These are phyloP conservation scores for Petunia axillaris DNA, from an alignment of 257 asterid genomes.

Conservation along the genomic window DNA sequence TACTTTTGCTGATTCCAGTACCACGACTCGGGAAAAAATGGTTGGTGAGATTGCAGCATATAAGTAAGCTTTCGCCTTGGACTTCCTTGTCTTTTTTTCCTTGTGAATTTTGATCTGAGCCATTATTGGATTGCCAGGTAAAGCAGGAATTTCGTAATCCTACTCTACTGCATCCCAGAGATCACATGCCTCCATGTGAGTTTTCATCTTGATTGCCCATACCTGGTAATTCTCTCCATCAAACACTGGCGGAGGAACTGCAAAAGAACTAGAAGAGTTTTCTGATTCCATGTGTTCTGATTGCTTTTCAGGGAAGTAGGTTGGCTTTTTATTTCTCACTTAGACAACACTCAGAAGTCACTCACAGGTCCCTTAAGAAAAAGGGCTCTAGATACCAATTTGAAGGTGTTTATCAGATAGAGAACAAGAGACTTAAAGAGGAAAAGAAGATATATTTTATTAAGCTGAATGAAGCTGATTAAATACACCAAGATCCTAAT, in stretches of 20 bases:
- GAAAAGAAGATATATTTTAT: too few relatives aligned
- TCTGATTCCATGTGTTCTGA: neutral
- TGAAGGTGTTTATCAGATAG: neutral
- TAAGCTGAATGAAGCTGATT: too few relatives aligned
- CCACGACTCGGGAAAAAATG: neutral
- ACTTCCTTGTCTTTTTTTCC: constrained; percentile 9
- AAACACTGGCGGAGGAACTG: neutral
- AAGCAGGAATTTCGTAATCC: neutral
- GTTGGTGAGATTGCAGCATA: neutral
- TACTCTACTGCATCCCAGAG: neutral
- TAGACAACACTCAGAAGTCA: neutral
- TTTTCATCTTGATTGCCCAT: neutral
- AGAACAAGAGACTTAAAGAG: too few relatives aligned
- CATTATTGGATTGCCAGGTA: neutral
- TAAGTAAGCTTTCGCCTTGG: neutral
- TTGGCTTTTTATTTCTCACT: neutral
- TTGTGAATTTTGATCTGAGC: neutral
- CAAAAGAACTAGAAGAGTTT: neutral
- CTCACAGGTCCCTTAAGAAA: neutral
- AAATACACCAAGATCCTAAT: too few relatives aligned
- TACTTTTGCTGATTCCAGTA: neutral
- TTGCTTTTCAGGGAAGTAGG: neutral
- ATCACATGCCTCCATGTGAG: neutral
- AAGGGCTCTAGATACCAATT: neutral
- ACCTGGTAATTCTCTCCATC: neutral